Evolutionary conservation across 2,329 filamentous ascomycete species (phyloP), one percentile per base, ranked within the genome.

Genomic region (Aplosporella prunicola): DNA sequence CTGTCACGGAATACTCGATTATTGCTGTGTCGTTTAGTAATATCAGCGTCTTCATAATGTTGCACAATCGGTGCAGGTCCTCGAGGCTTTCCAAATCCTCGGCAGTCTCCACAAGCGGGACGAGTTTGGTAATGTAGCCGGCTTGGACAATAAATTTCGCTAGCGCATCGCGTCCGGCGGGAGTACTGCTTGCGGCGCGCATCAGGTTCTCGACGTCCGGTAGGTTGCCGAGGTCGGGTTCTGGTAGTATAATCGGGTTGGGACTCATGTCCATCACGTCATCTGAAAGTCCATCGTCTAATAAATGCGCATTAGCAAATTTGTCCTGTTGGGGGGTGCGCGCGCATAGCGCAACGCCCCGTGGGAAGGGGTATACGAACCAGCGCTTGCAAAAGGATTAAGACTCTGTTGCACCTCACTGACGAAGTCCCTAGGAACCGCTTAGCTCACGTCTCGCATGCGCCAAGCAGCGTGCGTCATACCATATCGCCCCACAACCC

Each of bases 41-140:
- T 37, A 98, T 93, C 40, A 96, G 74, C 42, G 82, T 82, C 69
- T 98, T 98, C 84, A 95, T 91, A 57, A 98, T 95, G 58, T 87
- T 94, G 74, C 91, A 98, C 30, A 98, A 68, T 32, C 83, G 78
- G 59, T 96, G 91, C 43, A 98, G 66, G 54, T 96, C 89, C 15
- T 75, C 64, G 7, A 93, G 67, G 56, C 84, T 88, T 61, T 98
- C 86, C 42, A 94, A 72, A 51, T 94, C 85, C 60, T 98, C 91
- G 8, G 91, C 89, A 64, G 84, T 80, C 42, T 83, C 76, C 31
- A 98, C 84, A 34, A 96, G 61, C 1, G 86, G 86, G 35, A 91
- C 80, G 34, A 98, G 69, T 58, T 89, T 93, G 47, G 75, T 67
- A 44, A 98, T 86, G 58, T 94, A 95, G 45, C 91, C 80, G 32